Conservation (phyloP, 345 rosid genomes). For the Turnera subulata region DNA sequence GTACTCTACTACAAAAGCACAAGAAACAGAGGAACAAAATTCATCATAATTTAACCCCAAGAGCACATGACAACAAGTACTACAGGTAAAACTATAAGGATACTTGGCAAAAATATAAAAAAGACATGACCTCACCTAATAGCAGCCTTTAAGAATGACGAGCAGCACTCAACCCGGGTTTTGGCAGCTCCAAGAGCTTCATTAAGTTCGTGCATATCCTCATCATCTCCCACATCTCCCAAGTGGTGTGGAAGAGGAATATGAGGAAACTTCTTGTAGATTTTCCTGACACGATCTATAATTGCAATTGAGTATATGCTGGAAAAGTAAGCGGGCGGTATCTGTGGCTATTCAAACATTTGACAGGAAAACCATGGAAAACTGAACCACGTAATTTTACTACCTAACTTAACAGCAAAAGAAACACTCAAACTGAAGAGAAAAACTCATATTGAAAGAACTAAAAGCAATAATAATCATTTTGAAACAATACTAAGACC, state of each 20-base stretch:
- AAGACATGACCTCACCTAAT: conserved; percentile 52
- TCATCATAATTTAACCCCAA: conserved; percentile 2
- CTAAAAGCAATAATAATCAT: background rate
- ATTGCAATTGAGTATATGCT: conserved; percentile 9
- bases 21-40: background rate
- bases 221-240: conserved; percentile 67
- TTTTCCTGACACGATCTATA: conserved; percentile 68
- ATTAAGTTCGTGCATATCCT: conserved; percentile 65
- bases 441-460: background rate
- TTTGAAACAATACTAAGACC: background rate
- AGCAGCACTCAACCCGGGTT: conserved; percentile 71
- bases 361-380: background rate
- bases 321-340: background rate
- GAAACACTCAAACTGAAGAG: background rate
- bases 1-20: too few species aligned
- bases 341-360: conserved; percentile 1
- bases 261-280: conserved; percentile 76
- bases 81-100: background rate
- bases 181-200: conserved; percentile 90
- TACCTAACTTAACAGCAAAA: background rate
- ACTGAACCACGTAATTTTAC: background rate
- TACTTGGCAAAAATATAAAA: background rate
- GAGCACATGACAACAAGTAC: background rate
- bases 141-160: conserved; percentile 85
- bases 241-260: conserved; percentile 67